Base-by-base conservation (phyloP, 257 asterid species). In the Lycium barbarum region DNA sequence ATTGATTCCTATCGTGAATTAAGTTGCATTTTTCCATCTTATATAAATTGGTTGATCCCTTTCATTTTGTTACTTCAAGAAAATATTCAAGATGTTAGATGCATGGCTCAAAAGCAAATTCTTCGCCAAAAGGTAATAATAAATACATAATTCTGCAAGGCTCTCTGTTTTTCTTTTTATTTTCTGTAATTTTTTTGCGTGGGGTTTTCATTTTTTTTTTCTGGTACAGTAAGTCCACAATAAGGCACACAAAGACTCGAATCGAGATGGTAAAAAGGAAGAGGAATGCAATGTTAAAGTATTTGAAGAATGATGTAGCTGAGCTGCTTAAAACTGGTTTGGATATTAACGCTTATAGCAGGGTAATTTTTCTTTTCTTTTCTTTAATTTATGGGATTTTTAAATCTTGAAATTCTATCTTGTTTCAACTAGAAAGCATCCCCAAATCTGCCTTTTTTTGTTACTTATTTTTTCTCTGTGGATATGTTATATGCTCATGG, bases 201-300 rank as follows among this genome's bases (percentile, higher is more conserved):
- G 33, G 70, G 55, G 51, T 72, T 43, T 72, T 17, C 22, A 55
- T 59, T 51, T 61, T 14, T 76, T 61, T 53, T 68, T 15, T 26
- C 6, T 59, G 83, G 20, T 86, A 85, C 85, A 96, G 99, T 91
- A 96, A 95, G 91, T 83, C 93, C 55, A 94, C 90, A 83, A 76
- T 91, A 45, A 93, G 88, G 93, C 83, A 83, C 93, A 91, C 92
- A 0, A 89, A 86, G 87, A 76, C 93, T 3, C 89, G 98, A 79
- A 84, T 93, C n/a, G 97, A 93, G 79, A 81, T 92, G 84, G 91
- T 93, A 66, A 87, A 80, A 93, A 91, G 88, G 91, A 96, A 91
- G 89, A 92, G 98, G 81, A 93, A 89, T 54, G 98, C 98, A 85
- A 91, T 91, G 87, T 90, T 89, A 90, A 95, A 89, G 87, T 96